Base-by-base conservation (phyloP, 2,329 filamentous ascomycete species). In the Botrytis paeoniae region DNA sequence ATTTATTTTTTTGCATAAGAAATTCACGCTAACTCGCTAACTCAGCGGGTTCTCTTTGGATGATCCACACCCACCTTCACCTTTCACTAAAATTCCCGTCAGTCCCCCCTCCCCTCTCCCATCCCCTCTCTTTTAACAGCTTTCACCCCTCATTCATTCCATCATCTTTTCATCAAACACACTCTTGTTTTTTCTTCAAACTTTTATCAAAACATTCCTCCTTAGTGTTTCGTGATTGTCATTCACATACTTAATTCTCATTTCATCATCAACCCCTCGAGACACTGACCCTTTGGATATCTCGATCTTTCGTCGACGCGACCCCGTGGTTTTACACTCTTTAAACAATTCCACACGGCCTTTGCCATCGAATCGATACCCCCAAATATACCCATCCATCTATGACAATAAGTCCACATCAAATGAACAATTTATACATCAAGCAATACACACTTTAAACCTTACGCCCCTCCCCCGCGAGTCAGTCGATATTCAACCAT, bases 381-480 rank as follows among this genome's bases (percentile, higher is more conserved):
- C 80, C 80, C 78, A 76, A 80, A 81, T 80, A 82, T 29, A 8
- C n/a, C 1, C 51, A 29, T 78, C 80, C 78, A 84, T 84, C 84
- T 83, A 90, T 90, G 89, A 89, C 83, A 83, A 86, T 79, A 81
- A 82, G 82, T 84, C 77, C 82, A 80, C 25, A 69, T 84, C 85
- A 83, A 87, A 87, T 87, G 85, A 85, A 82, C 85, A 84, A 81
- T 81, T 83, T 81, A 83, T 82, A 81, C 77, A 80, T 81, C 35
- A 76, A 81, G 85, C 83, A 84, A 76, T 87, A 86, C 88, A 90
- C 89, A 86, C 89, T 91, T 91, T 91, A 89, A 91, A 89, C 83
- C 86, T 85, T 85, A 90, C 89, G 89, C 79, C 80, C 77, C 76
- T 77, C 78, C 80, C 78, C n/a, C 78, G 80, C 80, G 80, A 76